A percentile compares a stretch with the other conserved stretches of the same genome.
These are phyloP conservation scores for Chrysoporthe austroafricana DNA, from an alignment of 2,329 filamentous ascomycete species.

Conservation along the genomic window DNA sequence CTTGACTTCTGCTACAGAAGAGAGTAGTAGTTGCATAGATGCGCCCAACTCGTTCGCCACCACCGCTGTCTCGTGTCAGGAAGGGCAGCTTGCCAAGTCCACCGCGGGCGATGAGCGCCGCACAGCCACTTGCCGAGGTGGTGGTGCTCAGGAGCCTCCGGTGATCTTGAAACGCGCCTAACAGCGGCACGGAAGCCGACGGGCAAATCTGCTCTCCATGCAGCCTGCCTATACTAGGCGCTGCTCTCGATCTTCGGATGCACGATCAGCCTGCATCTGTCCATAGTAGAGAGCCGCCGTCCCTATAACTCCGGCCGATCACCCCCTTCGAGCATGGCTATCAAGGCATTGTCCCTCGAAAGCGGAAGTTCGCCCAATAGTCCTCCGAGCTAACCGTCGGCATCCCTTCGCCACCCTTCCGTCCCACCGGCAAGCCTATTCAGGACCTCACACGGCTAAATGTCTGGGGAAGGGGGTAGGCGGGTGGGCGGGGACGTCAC, in stretches of 20 bases:
- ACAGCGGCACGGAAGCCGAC: neutral
- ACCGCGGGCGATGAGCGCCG: neutral
- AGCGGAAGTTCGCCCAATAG: neutral
- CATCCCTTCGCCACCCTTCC: neutral
- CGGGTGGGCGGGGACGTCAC: neutral
- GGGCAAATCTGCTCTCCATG: neutral
- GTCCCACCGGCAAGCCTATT: neutral
- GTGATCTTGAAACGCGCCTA: neutral
- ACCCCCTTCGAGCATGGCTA: neutral
- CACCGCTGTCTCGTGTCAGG: neutral
- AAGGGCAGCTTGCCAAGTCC: neutral
- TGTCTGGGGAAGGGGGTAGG: too few species aligned
- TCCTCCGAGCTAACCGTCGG: neutral
- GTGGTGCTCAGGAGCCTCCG: neutral
- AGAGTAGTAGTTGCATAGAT: too few species aligned
- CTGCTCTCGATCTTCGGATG: neutral
- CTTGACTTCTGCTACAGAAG: too few species aligned
- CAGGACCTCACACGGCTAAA: constrained; percentile 12
- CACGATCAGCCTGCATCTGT: neutral
- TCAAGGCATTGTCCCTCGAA: neutral
- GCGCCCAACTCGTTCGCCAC: neutral
- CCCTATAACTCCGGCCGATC: neutral
- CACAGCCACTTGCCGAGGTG: neutral
- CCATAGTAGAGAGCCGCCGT: neutral
- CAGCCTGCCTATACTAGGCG: neutral